phyloP scores from a whole-genome alignment of 257 asterid genomes.

The Gentiana straminea region DNA sequence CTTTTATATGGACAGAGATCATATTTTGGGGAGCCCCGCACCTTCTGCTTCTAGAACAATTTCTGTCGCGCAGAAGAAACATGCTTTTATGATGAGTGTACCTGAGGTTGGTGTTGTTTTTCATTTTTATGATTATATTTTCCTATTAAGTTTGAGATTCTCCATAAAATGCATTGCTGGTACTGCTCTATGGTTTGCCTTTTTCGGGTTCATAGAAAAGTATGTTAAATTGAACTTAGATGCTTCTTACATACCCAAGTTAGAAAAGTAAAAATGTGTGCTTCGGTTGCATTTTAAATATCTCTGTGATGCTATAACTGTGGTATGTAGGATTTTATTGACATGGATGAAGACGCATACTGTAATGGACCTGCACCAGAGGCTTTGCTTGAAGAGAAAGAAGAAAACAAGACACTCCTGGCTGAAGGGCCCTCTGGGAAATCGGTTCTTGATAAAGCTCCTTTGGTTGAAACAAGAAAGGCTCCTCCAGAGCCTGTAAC shows the following conservation, averaged over 20 bases:
- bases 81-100: constrained; percentile 62
- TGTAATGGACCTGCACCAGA: constrained; percentile 24
- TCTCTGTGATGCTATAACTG: background rate
- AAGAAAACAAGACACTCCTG: background rate
- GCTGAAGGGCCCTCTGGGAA: constrained; percentile 8
- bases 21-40: constrained; percentile 10
- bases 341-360: constrained; percentile 39
- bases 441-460: constrained; percentile 13
- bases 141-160: background rate
- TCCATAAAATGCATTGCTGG: background rate
- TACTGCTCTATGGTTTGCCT: background rate
- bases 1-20: constrained; percentile 15
- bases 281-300: background rate
- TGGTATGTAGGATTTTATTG: constrained; percentile 34
- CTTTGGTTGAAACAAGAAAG: constrained; percentile 18
- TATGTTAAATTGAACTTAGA: background rate
- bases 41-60: constrained; percentile 18
- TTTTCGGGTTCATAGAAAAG: background rate
- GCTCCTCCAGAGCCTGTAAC: constrained; percentile 12
- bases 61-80: constrained; percentile 36
- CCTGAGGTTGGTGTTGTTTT: constrained; percentile 45
- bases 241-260: background rate
- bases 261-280: background rate
- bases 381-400: constrained; percentile 21
- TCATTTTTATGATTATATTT: constrained; percentile 1